Evolutionary conservation across 176 grass and related monocot species (phyloP).

Genomic region (Raddia distichophylla): DNA sequence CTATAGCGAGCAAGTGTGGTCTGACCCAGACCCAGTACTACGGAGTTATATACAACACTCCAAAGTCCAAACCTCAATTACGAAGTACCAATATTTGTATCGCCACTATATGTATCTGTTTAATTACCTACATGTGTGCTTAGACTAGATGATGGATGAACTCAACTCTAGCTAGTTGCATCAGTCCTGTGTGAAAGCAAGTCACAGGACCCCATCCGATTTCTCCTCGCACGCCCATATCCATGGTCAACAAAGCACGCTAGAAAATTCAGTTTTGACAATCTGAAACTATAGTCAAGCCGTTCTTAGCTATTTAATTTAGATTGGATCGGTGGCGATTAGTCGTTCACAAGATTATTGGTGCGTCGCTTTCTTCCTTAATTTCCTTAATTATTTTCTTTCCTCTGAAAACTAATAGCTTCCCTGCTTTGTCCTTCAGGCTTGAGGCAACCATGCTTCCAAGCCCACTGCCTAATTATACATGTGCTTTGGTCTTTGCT

Average conservation of each 20-base stretch:
- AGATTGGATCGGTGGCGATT: not conserved
- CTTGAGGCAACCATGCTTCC: not conserved
- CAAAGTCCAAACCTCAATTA: not conserved
- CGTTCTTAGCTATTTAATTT: not conserved
- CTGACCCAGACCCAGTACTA: not conserved
- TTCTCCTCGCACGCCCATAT: not conserved
- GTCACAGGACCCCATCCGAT: not conserved
- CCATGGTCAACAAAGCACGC: constrained; percentile 13
- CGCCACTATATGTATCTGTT: not conserved
- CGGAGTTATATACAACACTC: not conserved
- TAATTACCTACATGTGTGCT: not conserved
- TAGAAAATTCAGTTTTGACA: not conserved
- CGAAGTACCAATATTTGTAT: not conserved
- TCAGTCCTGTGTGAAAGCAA: constrained; percentile 12
- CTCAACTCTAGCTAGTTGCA: not conserved
- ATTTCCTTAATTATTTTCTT: not conserved
- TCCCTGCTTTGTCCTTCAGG: constrained; percentile 11
- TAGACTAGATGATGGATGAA: not conserved
- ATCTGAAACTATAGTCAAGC: not conserved
- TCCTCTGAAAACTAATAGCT: constrained; percentile 3
- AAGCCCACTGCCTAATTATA: constrained; percentile 15
- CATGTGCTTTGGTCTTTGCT: not conserved
- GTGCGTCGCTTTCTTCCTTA: not conserved
- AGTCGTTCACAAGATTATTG: not conserved
- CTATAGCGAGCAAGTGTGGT: not conserved